These are phyloP conservation scores for Thelonectria olida DNA, from an alignment of 2,329 filamentous ascomycete species.

Conservation along the genomic window DNA sequence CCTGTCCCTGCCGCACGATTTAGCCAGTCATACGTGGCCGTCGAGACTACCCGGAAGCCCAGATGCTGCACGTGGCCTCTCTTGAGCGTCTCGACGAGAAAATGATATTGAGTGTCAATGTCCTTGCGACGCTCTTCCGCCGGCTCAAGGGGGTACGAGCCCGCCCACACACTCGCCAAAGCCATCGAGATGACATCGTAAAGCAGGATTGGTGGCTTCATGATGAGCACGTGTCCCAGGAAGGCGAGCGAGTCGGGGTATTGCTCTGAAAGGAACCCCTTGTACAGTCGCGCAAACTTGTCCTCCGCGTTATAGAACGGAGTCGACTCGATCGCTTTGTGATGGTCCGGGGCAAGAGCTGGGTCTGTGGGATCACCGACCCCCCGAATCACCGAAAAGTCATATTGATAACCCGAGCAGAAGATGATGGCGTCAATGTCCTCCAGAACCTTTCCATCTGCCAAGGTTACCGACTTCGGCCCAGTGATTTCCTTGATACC, in stretches of 20 bases:
- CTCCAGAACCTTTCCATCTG: constrained; percentile 42
- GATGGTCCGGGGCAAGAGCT: constrained; percentile 37
- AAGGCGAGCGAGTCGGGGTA: constrained; percentile 45
- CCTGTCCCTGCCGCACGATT: constrained; percentile 54
- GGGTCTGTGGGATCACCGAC: constrained; percentile 40
- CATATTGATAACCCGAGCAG: constrained; percentile 45
- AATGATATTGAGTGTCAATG: constrained; percentile 42
- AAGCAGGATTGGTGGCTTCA: constrained; percentile 39
- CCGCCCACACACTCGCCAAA: constrained; percentile 41
- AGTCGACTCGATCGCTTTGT: constrained; percentile 33
- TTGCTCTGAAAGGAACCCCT: constrained; percentile 44
- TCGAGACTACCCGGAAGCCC: constrained; percentile 35
- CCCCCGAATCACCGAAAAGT: constrained; percentile 42
- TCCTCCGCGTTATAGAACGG: constrained; percentile 31
- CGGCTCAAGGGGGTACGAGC: constrained; percentile 31
- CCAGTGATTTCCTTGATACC: constrained; percentile 43
- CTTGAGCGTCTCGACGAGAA: constrained; percentile 30
- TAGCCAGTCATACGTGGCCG: constrained; percentile 46
- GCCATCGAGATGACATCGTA: constrained; percentile 45
- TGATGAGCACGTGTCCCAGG: constrained; percentile 38
- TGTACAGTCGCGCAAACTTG: constrained; percentile 42
- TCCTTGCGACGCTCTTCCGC: constrained; percentile 36
- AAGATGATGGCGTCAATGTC: constrained; percentile 46
- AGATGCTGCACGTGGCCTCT: constrained; percentile 37
- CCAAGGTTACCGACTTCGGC: constrained; percentile 39